Base-by-base conservation (phyloP, 768 basidiomycete genomes). In the Lentinus tigrinus region DNA sequence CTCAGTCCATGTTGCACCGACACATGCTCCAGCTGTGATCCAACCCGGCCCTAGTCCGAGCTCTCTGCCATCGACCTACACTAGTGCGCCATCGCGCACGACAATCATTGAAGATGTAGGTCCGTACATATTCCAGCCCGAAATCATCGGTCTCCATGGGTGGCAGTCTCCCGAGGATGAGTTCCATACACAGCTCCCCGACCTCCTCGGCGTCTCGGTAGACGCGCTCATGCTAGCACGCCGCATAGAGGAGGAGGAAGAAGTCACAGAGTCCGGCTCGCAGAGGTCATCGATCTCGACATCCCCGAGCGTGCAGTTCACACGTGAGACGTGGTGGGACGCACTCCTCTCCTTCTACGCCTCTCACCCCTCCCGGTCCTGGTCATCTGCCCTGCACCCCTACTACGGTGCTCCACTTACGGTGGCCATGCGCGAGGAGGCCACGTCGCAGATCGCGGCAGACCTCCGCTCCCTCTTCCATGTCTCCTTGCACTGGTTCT, bases 301-400 rank as follows among this genome's bases (percentile, higher is more conserved):
- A 39, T 80, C 83, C 60, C 89, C 89, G 7, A 85, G 87, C 6
- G 71, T 88, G 31, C 78, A 79, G 47, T 89, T 88, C 69, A 74
- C 77, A 13, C 85, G 88, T 52, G 84, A 87, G 73, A 84, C 82
- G 23, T 91, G 89, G 89, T 92, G 87, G 85, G 90, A 91, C 66
- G 82, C 80, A 4, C 76, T 91, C 21, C 70, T 89, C 36, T 72
- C 75, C 36, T 65, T 85, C 36, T 89, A 89, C 67, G 48, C 63
- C 28, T 47, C 53, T 4, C 31, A 31, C 11, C 31, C 31, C 31
- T 16, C 39, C 10, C 17, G 39, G 17, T 21, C 9, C 17, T 43
- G n/a, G 69, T 46, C 73, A 73, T 43, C 73, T 8, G 26, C 31
- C 52, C 23, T 17, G 60, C 51, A 77, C 68, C n/a, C 34, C 24